Percentiles rank a stretch among this genome's conserved stretches.
Evolutionary conservation across 805 yeast species (phyloP).

Genomic region (Clavispora vitiphila): DNA sequence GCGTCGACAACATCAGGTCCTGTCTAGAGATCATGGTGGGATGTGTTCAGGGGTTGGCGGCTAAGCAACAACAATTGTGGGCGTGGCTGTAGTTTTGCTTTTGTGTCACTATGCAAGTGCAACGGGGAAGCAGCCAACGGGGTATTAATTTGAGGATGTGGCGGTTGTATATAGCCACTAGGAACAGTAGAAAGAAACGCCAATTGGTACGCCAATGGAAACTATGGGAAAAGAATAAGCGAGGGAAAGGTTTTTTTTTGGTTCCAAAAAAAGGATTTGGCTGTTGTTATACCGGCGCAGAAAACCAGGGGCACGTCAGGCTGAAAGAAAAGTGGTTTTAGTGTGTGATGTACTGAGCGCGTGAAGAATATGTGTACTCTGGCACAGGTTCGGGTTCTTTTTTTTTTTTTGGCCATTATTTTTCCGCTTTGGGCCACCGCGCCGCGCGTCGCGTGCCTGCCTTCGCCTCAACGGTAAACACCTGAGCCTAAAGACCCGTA

Average conservation of each 20-base stretch:
- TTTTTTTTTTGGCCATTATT: not conserved
- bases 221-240: not conserved
- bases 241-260: not conserved
- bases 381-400: not conserved
- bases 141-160: too few relatives aligned
- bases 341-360: not conserved
- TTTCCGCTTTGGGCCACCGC: not conserved
- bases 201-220: too few relatives aligned
- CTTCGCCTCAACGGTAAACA: not conserved
- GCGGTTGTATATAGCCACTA: too few relatives aligned
- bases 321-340: not conserved
- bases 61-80: too few relatives aligned
- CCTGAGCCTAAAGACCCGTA: not conserved
- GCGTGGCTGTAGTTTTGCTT: not conserved
- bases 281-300: not conserved
- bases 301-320: not conserved
- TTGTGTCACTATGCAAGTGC: too few relatives aligned
- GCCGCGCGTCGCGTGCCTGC: slow-evolving; percentile 1
- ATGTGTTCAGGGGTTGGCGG: not conserved
- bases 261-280: not conserved
- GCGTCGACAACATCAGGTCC: slow-evolving; percentile 54
- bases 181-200: too few relatives aligned
- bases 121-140: too few relatives aligned
- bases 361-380: not conserved
- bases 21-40: slow-evolving; percentile 42